Base-by-base conservation (phyloP, 1,139 yeast species). In the Protomyces inundatus region DNA sequence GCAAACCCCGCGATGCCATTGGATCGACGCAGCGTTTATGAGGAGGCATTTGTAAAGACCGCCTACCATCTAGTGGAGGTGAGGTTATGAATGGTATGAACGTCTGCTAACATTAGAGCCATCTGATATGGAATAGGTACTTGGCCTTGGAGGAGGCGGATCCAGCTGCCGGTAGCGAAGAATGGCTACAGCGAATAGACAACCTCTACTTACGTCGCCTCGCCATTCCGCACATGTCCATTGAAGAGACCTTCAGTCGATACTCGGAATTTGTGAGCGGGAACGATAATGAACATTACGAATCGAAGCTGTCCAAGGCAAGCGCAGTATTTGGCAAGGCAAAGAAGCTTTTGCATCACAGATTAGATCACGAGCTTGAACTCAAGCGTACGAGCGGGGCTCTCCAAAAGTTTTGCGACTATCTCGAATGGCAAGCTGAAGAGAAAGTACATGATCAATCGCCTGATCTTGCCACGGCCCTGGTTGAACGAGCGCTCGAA, bases 201-300 rank as follows among this genome's bases (percentile, higher is more conserved):
- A 70, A 71, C 4, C 65, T 78, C 23, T 77, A 78, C 66, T 66
- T 75, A 39, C 71, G 75, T 48, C 70, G 84, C 36, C 72, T 84
- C 3, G 67, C 73, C 7, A 70, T 73, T 48, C 85, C 86, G 0
- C 86, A 82, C 69, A 56, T 69, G 1, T 68, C 72, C 4, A 65
- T 84, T 4, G 78, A 77, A 1, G 77, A 77, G 0, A 79, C 84
- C 0, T 82, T 78, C 67, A 71, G 76, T 14, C 75, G 74, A 6
- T 77, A 75, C 56, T 83, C 86, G 0, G 64, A 76, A 0, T 80
- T 82, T 64, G 76, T 83, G 1, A 76, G 84, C 0, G 3, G 61
- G 12, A 63, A 65, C 51, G 69, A 66, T 34, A 69, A 71, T 48
- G 67, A 69, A 1, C 68, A 76, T 6, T 84, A 84, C 69, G 81